Conservation (phyloP, 495 filamentous ascomycete species). For the Filosporella fistucella region DNA sequence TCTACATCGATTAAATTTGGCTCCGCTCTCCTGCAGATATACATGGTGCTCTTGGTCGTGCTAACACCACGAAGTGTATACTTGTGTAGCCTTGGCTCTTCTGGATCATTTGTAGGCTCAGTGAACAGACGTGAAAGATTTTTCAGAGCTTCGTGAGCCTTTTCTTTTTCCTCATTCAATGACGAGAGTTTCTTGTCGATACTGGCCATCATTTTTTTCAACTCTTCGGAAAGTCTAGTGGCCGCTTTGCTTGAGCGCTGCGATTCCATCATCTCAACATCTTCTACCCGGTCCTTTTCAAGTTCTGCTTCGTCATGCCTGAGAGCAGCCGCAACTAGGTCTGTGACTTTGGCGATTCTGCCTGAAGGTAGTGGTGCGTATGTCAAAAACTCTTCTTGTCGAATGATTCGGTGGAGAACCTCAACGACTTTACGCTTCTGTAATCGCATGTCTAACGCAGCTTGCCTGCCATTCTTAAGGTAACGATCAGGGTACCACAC, state of each 20-base stretch:
- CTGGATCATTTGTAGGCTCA: conserved; percentile 42
- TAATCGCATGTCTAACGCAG: conserved; percentile 37
- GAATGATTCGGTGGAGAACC: conserved; percentile 15
- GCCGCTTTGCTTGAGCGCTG: conserved; percentile 18
- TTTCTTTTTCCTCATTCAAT: conserved; percentile 37
- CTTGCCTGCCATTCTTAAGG: conserved; percentile 49
- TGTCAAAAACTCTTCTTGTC: conserved; percentile 23
- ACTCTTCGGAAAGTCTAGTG: conserved; percentile 31
- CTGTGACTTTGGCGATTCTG: conserved; percentile 20
- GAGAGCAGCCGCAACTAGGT: conserved; percentile 19
- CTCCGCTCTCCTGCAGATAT: conserved; percentile 16
- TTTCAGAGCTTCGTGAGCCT: conserved; percentile 39
- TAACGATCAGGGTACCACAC: conserved; percentile 79
- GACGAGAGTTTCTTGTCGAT: conserved; percentile 51
- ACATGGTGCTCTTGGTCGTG: conserved; percentile 20
- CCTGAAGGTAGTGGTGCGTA: conserved; percentile 10
- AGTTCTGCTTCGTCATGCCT: conserved; percentile 29
- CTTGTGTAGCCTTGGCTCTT: conserved; percentile 36
- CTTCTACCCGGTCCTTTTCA: conserved; percentile 24
- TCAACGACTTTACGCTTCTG: conserved; percentile 29
- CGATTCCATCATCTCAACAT: conserved; percentile 4
- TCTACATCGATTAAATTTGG: conserved; percentile 21
- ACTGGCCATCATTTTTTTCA: conserved; percentile 34
- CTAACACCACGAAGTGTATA: conserved; percentile 22
- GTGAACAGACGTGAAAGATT: conserved; percentile 49